Evolutionary conservation across 2,329 filamentous ascomycete species (phyloP), one percentile per base, ranked within the genome.

Genomic region (Xylariaceae sp.): DNA sequence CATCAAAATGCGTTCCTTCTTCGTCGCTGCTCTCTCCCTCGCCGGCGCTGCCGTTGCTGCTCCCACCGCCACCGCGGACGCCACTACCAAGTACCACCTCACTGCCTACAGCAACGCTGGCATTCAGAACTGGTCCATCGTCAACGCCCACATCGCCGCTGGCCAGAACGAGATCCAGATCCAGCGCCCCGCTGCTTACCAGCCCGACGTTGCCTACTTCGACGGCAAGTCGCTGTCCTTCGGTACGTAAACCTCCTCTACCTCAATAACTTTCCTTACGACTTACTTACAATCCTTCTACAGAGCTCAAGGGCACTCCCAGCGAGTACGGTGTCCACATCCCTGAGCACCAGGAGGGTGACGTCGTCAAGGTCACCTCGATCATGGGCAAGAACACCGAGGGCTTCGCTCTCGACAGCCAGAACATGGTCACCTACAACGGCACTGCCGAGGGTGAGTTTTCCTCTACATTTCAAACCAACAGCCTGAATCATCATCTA

Each of bases 161-260:
- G 64, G 58, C 17, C 50, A 18, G 2, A 65, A 67, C 35, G 57
- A 57, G 8, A 62, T 68, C 44, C 66, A 67, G 53, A 64, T 68
- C 44, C 66, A 68, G 55, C 67, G 64, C 2, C 64, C 66, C 3
- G 23, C 62, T 3, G 67, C 34, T 5, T 68, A 64, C 56, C 53
- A 56, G 51, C 56, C 66, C 37, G 67, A 68, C 45, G 15, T 55
- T 39, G 53, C 66, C 18, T 61, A 64, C 50, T 17, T 68, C 13
- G 55, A 64, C 42, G 51, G 49, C 30, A 56, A 58, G n/a, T 45
- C 60, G 37, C 47, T 67, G 1, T 54, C 48, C 53, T 67, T 67
- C 23, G 58, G 66, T 68, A 61, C 15, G 62, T 62, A 39, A 53
- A 4, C 30, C 23, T 7, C 7, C 7, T 42, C 37, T 30, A 1